Conservation (phyloP, 805 yeast species). For the Kurtzmaniella fragi region DNA sequence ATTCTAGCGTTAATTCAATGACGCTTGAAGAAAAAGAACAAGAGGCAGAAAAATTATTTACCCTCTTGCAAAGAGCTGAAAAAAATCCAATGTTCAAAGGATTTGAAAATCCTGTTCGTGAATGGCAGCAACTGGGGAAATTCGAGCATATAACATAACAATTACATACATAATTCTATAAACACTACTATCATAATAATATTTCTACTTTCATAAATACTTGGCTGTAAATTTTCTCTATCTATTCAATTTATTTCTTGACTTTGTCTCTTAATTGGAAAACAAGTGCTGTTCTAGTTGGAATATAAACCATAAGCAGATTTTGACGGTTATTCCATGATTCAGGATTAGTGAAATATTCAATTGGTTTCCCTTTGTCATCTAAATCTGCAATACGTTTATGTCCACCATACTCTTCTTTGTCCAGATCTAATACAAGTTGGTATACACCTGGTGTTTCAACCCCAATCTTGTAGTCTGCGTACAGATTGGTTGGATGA, state of each 20-base stretch:
- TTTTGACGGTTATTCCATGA: slow-evolving; percentile 79
- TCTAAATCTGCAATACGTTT: slow-evolving; percentile 50
- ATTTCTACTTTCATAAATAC: too few species aligned
- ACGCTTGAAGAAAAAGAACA: slow-evolving; percentile 38
- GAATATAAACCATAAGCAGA: slow-evolving; percentile 73
- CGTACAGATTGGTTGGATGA: slow-evolving; percentile 76
- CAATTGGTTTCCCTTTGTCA: slow-evolving; percentile 32
- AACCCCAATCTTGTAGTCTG: slow-evolving; percentile 89
- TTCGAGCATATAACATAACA: slow-evolving; percentile 17
- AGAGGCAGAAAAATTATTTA: slow-evolving; percentile 41
- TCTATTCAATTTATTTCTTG: too few species aligned
- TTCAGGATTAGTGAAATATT: slow-evolving; percentile 66
- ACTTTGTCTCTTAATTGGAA: slow-evolving; percentile 29
- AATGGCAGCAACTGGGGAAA: slow-evolving; percentile 30
- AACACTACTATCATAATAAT: too few species aligned
- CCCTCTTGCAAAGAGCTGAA: slow-evolving; percentile 36
- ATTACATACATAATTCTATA: too few species aligned
- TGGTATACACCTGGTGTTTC: slow-evolving; percentile 72
- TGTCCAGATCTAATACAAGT: slow-evolving; percentile 73
- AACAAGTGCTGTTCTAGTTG: slow-evolving; percentile 56
- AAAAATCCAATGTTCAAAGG: slow-evolving; percentile 28
- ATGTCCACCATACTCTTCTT: slow-evolving; percentile 74
- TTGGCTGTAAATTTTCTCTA: too few species aligned
- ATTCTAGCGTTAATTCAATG: slow-evolving; percentile 13
- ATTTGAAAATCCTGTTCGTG: slow-evolving; percentile 35